phyloP scores from a whole-genome alignment of 768 basidiomycete genomes.

The Lactarius sp. region DNA sequence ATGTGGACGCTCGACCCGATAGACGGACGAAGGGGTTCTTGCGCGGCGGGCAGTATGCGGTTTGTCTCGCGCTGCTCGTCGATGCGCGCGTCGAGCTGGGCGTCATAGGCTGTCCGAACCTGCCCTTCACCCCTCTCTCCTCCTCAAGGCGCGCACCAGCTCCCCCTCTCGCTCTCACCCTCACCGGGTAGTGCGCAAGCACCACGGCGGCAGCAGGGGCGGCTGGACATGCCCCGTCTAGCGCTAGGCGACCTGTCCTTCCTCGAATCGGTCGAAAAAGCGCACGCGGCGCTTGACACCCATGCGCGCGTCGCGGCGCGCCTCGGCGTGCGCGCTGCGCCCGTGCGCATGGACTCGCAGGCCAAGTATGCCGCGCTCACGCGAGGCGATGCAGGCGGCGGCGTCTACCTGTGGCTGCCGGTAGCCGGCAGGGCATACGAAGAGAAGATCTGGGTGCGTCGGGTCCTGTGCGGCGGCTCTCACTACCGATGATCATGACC shows the following conservation, averaged over 20 bases:
- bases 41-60: slow-evolving; percentile 56
- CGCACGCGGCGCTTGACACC: slow-evolving; percentile 86
- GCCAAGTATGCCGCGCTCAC: slow-evolving; percentile 89
- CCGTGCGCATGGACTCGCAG: slow-evolving; percentile 90
- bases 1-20: slow-evolving; percentile 49
- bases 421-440: slow-evolving; percentile 68
- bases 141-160: slow-evolving; percentile 75
- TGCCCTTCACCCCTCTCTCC: slow-evolving; percentile 48
- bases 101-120: slow-evolving; percentile 78
- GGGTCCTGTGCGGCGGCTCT: no score
- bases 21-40: slow-evolving; percentile 62
- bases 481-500: no score
- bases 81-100: slow-evolving; percentile 49
- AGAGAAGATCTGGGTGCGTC: slow-evolving; percentile 92
- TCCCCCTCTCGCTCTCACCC: slow-evolving; percentile 43
- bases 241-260: slow-evolving; percentile 51
- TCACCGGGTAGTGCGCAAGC: slow-evolving; percentile 1
- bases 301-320: slow-evolving; percentile 66
- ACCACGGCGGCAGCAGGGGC: slow-evolving; percentile 26
- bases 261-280: slow-evolving; percentile 92
- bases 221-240: slow-evolving; percentile 48
- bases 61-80: slow-evolving; percentile 52
- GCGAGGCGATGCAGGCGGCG: slow-evolving; percentile 66
- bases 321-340: slow-evolving; percentile 58
- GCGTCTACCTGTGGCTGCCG: slow-evolving; percentile 76